A percentile compares a stretch with the other conserved stretches of the same genome.
phyloP scores from a whole-genome alignment of 2,329 filamentous ascomycete genomes.

The Lachnellula hyalina region DNA sequence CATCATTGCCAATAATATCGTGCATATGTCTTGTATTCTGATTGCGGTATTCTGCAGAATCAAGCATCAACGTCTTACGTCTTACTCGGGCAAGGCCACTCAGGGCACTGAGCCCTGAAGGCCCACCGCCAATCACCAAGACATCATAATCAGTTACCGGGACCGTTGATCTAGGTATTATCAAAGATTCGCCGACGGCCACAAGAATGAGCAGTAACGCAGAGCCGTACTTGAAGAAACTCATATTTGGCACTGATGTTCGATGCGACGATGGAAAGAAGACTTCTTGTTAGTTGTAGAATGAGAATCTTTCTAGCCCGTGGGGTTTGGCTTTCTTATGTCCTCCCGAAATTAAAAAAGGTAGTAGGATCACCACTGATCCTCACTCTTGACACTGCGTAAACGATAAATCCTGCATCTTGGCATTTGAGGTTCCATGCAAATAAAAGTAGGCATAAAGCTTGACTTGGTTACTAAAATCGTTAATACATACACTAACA shows the following conservation, averaged over 20 bases:
- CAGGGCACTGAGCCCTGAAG: slow-evolving; percentile 38
- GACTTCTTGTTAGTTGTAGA: too few species aligned
- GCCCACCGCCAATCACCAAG: slow-evolving; percentile 35
- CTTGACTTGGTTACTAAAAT: too few species aligned
- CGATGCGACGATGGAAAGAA: neutral
- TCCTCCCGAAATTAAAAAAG: too few species aligned
- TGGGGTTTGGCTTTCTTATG: too few species aligned
- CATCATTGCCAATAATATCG: slow-evolving; percentile 37
- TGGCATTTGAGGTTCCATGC: too few species aligned
- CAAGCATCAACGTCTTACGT: slow-evolving; percentile 38
- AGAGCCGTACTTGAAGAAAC: neutral
- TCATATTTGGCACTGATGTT: neutral
- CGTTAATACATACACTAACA: too few species aligned
- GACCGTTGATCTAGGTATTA: neutral
- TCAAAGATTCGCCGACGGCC: neutral
- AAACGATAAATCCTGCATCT: too few species aligned
- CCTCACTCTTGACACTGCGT: too few species aligned
- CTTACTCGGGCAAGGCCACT: slow-evolving; percentile 34
- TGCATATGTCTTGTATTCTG: slow-evolving; percentile 39
- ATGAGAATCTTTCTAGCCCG: too few species aligned
- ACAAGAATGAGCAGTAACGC: neutral
- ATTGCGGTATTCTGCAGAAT: slow-evolving; percentile 40
- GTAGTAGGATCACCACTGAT: too few species aligned
- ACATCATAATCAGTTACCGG: slow-evolving; percentile 22
- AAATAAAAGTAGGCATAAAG: too few species aligned